Conservation (phyloP, 805 yeast species). For the Candida dendrica region DNA sequence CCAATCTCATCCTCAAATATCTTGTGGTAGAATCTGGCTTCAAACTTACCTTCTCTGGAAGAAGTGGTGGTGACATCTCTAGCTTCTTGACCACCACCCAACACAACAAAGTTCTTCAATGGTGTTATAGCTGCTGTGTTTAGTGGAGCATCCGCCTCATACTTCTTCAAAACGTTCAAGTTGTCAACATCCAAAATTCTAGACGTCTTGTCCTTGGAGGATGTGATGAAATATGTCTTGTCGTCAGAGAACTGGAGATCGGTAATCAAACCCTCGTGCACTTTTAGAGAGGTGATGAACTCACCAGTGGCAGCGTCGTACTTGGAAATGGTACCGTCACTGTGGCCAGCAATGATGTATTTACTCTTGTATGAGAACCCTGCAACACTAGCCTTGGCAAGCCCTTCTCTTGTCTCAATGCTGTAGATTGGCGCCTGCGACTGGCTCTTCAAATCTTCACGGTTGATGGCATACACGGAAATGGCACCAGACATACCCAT, state of each 20-base stretch:
- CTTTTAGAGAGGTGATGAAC: slow-evolving; percentile 45
- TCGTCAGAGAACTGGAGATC: slow-evolving; percentile 90
- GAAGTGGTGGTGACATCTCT: slow-evolving; percentile 97
- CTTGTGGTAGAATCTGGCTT: slow-evolving; percentile 93
- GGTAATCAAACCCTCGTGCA: slow-evolving; percentile 74
- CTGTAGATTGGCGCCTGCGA: slow-evolving; percentile 47
- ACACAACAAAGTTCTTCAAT: slow-evolving; percentile 79
- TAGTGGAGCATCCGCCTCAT: slow-evolving; percentile 84
- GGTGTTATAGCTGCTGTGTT: slow-evolving; percentile 95
- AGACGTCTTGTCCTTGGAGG: slow-evolving; percentile 89
- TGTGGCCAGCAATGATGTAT: slow-evolving; percentile 79
- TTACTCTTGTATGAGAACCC: slow-evolving; percentile 78
- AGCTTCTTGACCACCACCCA: slow-evolving; percentile 99
- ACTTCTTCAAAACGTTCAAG: slow-evolving; percentile 64
- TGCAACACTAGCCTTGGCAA: slow-evolving; percentile 69
- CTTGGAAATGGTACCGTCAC: slow-evolving; percentile 78
- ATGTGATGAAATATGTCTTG: slow-evolving; percentile 80
- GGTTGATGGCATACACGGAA: slow-evolving; percentile 54
- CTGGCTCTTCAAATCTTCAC: slow-evolving; percentile 40
- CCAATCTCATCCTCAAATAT: slow-evolving; percentile 94
- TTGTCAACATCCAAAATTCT: slow-evolving; percentile 71
- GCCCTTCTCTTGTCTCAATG: slow-evolving; percentile 53
- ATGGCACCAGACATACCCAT: slow-evolving; percentile 85
- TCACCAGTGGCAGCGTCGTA: slow-evolving; percentile 75
- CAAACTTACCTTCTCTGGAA: slow-evolving; percentile 90